Conservation (phyloP, 1,284 basidiomycete species). For the Singerocomus inundabilis region DNA sequence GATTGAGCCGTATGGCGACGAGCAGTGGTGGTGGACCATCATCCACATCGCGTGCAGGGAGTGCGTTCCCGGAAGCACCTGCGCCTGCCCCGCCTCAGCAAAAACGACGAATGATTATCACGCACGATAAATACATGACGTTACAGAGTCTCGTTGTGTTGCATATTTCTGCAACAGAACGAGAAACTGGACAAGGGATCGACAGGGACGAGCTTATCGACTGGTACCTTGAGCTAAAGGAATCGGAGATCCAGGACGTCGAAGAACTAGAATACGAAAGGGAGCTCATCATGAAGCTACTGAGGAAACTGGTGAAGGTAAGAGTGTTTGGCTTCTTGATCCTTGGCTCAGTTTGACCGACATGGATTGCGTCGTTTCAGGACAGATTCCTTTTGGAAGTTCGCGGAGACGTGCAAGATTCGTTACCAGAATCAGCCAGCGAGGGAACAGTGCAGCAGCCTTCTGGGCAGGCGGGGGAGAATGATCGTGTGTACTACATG, state of each 20-base stretch:
- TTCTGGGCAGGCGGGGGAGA: constrained; percentile 48
- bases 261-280: constrained; percentile 93
- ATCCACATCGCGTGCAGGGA: constrained; percentile 42
- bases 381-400: constrained; percentile 87
- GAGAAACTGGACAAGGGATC: constrained; percentile 73
- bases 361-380: constrained; percentile 39
- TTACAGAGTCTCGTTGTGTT: constrained; percentile 88
- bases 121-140: constrained; percentile 92
- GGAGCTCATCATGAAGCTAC: constrained; percentile 86
- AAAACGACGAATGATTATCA: constrained; percentile 86
- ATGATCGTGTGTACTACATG: constrained; percentile 74
- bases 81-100: constrained; percentile 37
- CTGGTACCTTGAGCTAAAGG: constrained; percentile 93
- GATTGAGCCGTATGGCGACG: constrained; percentile 35
- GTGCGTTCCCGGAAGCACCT: constrained; percentile 35
- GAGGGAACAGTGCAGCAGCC: constrained; percentile 47
- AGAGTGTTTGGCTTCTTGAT: constrained; percentile 17
- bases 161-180: constrained; percentile 79
- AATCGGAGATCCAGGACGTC: constrained; percentile 79
- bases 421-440: constrained; percentile 60
- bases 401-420: constrained; percentile 78
- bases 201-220: constrained; percentile 90
- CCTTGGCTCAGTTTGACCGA: not conserved
- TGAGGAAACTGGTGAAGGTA: constrained; percentile 90
- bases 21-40: constrained; percentile 36